These are phyloP conservation scores for Cucurbita argyrosperma DNA, from an alignment of 306 rosid genomes.

Conservation along the genomic window DNA sequence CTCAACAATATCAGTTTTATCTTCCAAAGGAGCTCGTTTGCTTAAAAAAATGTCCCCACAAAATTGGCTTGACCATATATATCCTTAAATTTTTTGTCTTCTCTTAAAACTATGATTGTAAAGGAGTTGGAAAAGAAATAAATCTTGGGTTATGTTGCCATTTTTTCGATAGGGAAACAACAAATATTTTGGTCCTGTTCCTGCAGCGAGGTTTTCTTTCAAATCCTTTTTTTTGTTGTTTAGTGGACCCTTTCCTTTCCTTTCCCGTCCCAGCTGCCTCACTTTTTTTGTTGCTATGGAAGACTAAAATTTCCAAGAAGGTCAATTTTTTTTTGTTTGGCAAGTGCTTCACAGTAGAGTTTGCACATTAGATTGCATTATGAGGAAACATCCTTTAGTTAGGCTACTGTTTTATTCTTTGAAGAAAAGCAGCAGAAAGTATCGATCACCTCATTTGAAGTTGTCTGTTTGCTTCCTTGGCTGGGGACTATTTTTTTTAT, in stretches of 20 bases:
- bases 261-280: background rate
- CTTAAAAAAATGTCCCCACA: background rate
- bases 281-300: background rate
- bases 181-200: background rate
- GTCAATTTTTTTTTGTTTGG: background rate
- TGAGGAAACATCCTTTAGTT: background rate
- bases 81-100: background rate
- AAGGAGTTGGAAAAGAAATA: background rate
- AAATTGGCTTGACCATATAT: background rate
- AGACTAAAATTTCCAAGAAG: background rate
- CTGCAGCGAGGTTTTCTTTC: background rate
- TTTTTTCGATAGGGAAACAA: background rate
- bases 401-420: background rate
- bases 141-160: background rate
- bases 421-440: background rate
- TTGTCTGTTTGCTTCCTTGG: background rate
- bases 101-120: background rate
- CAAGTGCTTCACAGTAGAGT: background rate
- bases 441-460: too few relatives aligned
- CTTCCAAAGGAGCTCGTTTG: background rate
- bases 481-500: background rate
- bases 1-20: background rate
- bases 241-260: background rate
- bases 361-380: background rate
- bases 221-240: background rate